These are phyloP conservation scores for Blastobotrys persicus DNA, from an alignment of 1,139 yeast species.

Conservation along the genomic window DNA sequence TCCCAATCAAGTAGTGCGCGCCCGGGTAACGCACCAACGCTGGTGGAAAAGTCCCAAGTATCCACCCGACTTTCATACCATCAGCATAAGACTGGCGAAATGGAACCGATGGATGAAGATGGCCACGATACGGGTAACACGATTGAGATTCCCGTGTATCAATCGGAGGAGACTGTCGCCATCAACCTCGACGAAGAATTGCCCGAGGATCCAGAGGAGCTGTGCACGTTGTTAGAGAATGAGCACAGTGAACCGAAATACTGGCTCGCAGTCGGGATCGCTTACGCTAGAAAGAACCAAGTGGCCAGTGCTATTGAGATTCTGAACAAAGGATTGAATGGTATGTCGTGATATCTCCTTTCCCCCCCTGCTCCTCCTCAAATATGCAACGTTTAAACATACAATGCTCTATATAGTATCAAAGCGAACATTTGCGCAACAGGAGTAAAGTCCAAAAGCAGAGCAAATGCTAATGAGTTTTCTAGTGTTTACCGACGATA, in stretches of 20 bases:
- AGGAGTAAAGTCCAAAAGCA: no score
- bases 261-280: slow-evolving; percentile 82
- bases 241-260: slow-evolving; percentile 73
- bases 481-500: slow-evolving; percentile 36
- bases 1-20: no score
- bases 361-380: no score
- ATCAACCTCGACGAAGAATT: slow-evolving; percentile 58
- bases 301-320: slow-evolving; percentile 64
- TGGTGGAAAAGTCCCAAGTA: no score
- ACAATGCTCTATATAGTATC: no score
- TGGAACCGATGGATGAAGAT: slow-evolving; percentile 8
- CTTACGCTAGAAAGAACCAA: slow-evolving; percentile 65
- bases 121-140: slow-evolving; percentile 25
- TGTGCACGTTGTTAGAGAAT: slow-evolving; percentile 71
- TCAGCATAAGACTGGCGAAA: neutral
- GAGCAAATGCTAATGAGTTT: slow-evolving; percentile 4
- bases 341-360: slow-evolving; percentile 21
- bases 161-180: slow-evolving; percentile 39
- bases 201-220: slow-evolving; percentile 85
- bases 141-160: slow-evolving; percentile 43
- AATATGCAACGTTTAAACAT: no score
- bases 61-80: slow-evolving; percentile 3
- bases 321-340: slow-evolving; percentile 56
- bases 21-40: no score
- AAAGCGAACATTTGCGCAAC: no score